phyloP scores from a whole-genome alignment of 2,329 filamentous ascomycete species.

The Blumeria graminis region DNA sequence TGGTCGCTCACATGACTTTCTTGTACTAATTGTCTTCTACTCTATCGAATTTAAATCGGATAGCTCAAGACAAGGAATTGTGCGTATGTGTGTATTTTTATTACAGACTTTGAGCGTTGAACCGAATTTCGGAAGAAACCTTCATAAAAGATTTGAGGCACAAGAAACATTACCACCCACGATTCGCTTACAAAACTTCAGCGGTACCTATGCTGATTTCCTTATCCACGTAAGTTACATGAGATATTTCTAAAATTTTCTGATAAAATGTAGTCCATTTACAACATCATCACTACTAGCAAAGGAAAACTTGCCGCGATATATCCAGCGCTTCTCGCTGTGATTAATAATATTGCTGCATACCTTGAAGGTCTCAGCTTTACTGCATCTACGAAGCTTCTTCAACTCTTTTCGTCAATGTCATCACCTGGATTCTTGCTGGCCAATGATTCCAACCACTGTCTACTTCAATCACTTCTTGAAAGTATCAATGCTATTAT shows the following conservation, averaged over 20 bases:
- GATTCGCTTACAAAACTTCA: slow-evolving; percentile 65
- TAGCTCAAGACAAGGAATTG: slow-evolving; percentile 67
- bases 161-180: slow-evolving; percentile 67
- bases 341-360: slow-evolving; percentile 81
- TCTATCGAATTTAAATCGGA: slow-evolving; percentile 75
- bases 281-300: slow-evolving; percentile 71
- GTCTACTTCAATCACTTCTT: slow-evolving; percentile 54
- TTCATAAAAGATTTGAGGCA: slow-evolving; percentile 72
- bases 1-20: slow-evolving; percentile 75
- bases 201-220: slow-evolving; percentile 80
- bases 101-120: slow-evolving; percentile 89
- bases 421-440: slow-evolving; percentile 79
- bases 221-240: slow-evolving; percentile 48
- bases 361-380: slow-evolving; percentile 56
- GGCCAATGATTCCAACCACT: slow-evolving; percentile 77
- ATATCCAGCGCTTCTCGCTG: slow-evolving; percentile 73
- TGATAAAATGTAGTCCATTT: slow-evolving; percentile 45
- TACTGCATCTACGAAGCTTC: slow-evolving; percentile 52
- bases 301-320: slow-evolving; percentile 78
- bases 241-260: not conserved
- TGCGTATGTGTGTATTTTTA: slow-evolving; percentile 94
- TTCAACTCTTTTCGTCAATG: slow-evolving; percentile 81
- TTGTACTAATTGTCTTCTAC: slow-evolving; percentile 77
- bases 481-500: slow-evolving; percentile 77
- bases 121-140: slow-evolving; percentile 63